phyloP scores from a whole-genome alignment of 179 eudicot genomes.

The Camellia oleifera region DNA sequence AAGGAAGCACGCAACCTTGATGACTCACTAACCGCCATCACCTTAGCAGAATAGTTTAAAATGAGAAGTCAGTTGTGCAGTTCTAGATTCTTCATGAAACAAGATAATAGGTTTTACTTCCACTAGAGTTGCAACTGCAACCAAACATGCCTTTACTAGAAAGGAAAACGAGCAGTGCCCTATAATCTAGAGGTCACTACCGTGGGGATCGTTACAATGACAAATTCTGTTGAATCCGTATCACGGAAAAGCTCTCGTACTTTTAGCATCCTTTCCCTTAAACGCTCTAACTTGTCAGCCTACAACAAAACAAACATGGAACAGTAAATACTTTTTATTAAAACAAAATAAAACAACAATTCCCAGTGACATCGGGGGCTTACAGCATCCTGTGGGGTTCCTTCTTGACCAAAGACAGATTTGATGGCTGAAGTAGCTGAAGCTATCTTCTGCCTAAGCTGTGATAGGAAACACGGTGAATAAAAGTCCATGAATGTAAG shows the following conservation, averaged over 20 bases:
- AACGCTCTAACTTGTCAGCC: slow-evolving; percentile 77
- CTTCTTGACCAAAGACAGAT: slow-evolving; percentile 91
- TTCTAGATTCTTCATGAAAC: neutral
- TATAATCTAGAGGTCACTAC: slow-evolving; percentile 33
- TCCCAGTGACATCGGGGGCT: slow-evolving; percentile 26
- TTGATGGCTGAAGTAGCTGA: slow-evolving; percentile 96
- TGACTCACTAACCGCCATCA: slow-evolving; percentile 95
- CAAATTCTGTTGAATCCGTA: slow-evolving; percentile 87
- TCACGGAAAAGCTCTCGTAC: slow-evolving; percentile 94
- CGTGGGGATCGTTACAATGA: slow-evolving; percentile 97
- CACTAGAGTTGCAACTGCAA: neutral
- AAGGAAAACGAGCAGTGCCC: neutral
- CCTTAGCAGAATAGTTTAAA: slow-evolving; percentile 35
- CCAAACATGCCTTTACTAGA: neutral
- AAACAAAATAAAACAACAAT: no score
- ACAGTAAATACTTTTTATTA: neutral
- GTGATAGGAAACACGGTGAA: slow-evolving; percentile 24
- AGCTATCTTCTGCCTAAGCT: slow-evolving; percentile 87
- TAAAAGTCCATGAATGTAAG: neutral
- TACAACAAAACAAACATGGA: slow-evolving; percentile 18
- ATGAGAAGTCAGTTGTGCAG: neutral
- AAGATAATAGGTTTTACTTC: neutral
- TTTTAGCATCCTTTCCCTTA: slow-evolving; percentile 92
- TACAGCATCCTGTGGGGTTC: slow-evolving; percentile 59
- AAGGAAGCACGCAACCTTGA: slow-evolving; percentile 84